phyloP scores from a whole-genome alignment of 2,329 filamentous ascomycete genomes.

The Nothomitra cinnamomea region DNA sequence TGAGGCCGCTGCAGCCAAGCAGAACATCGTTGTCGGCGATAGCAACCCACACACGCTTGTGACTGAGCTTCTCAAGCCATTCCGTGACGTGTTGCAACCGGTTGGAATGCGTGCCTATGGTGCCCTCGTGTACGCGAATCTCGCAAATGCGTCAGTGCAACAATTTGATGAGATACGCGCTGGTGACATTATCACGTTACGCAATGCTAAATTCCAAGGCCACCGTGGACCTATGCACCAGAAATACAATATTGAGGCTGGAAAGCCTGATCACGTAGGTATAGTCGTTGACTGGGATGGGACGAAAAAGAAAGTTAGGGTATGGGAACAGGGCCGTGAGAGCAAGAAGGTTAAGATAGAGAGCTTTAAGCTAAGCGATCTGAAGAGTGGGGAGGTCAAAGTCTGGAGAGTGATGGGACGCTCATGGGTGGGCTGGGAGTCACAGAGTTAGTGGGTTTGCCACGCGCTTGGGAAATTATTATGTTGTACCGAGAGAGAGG shows the following conservation, averaged over 20 bases:
- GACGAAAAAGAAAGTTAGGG: constrained; percentile 91
- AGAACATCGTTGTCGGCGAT: constrained; percentile 68
- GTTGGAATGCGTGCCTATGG: constrained; percentile 84
- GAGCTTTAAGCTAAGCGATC: constrained; percentile 83
- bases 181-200: constrained; percentile 82
- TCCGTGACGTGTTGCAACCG: constrained; percentile 58
- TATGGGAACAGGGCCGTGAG: constrained; percentile 89
- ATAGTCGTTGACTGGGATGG: constrained; percentile 95
- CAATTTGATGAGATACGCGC: constrained; percentile 85
- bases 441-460: not conserved
- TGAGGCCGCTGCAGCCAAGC: constrained; percentile 50
- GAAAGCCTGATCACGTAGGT: constrained; percentile 74
- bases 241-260: constrained; percentile 80
- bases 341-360: constrained; percentile 86
- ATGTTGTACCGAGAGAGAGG: not conserved
- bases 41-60: constrained; percentile 65
- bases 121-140: constrained; percentile 81
- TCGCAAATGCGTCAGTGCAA: constrained; percentile 82
- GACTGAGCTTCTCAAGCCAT: constrained; percentile 58
- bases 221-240: constrained; percentile 91
- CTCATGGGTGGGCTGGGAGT: constrained; percentile 84
- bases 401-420: constrained; percentile 92
- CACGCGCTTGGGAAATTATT: not conserved
- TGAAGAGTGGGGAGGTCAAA: constrained; percentile 86
- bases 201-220: constrained; percentile 87